Evolutionary conservation across 2,329 filamentous ascomycete species (phyloP).

Genomic region (Sclerotinia glacialis): DNA sequence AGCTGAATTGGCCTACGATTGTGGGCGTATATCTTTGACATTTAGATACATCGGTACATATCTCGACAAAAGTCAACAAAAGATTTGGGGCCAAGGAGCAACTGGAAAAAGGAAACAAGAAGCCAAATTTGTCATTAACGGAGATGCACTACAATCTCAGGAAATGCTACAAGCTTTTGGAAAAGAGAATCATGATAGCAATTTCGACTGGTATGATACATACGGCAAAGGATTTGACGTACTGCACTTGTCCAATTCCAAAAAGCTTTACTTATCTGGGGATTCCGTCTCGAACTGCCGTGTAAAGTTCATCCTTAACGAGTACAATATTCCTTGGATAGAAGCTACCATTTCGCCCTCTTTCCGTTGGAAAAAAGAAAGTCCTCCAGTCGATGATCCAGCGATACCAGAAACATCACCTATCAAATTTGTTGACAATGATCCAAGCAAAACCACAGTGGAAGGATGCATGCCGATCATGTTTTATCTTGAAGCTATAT

Average conservation of each 20-base stretch:
- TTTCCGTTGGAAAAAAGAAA: slow-evolving; percentile 36
- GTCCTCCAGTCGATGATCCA: slow-evolving; percentile 25
- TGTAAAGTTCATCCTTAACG: slow-evolving; percentile 50
- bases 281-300: slow-evolving; percentile 50
- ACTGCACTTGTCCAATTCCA: slow-evolving; percentile 54
- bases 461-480: slow-evolving; percentile 54
- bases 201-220: slow-evolving; percentile 69
- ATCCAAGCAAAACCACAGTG: slow-evolving; percentile 47
- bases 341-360: slow-evolving; percentile 34
- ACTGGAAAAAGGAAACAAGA: slow-evolving; percentile 59
- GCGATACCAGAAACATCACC: slow-evolving; percentile 32
- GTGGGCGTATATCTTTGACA: slow-evolving; percentile 84
- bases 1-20: slow-evolving; percentile 68
- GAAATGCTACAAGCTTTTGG: slow-evolving; percentile 77
- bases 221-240: slow-evolving; percentile 88
- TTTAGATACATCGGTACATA: slow-evolving; percentile 90
- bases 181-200: slow-evolving; percentile 70
- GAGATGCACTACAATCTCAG: slow-evolving; percentile 62
- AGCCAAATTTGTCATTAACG: slow-evolving; percentile 66
- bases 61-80: slow-evolving; percentile 58
- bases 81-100: slow-evolving; percentile 92
- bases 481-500: slow-evolving; percentile 58
- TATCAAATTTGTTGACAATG: slow-evolving; percentile 56
- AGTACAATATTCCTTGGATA: slow-evolving; percentile 46
- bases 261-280: slow-evolving; percentile 48